These are phyloP conservation scores for Sequoia sempervirens DNA, from an alignment of 75 land plant genomes.

Conservation along the genomic window DNA sequence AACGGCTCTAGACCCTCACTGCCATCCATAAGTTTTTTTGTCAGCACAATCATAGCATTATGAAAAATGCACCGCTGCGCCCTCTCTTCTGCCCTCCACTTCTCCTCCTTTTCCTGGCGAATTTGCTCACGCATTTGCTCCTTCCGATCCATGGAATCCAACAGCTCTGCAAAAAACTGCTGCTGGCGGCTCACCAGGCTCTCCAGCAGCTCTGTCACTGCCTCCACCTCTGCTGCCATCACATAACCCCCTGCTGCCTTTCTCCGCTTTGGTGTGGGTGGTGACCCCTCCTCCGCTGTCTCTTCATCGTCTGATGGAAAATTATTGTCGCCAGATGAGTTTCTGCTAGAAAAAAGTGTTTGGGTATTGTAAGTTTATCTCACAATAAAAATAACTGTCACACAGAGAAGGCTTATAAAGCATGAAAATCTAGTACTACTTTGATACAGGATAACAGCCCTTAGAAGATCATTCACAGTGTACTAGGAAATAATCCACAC, in stretches of 20 bases:
- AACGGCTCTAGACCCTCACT: neutral
- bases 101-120: conserved; percentile 29
- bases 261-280: conserved; percentile 1
- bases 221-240: conserved; percentile 11
- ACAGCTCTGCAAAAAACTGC: conserved; percentile 17
- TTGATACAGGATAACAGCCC: neutral
- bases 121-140: conserved; percentile 30
- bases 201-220: conserved; percentile 19
- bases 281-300: conserved; percentile 10
- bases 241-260: conserved; percentile 4
- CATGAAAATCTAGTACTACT: neutral
- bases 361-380: neutral
- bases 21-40: conserved; percentile 18
- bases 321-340: conserved; percentile 9
- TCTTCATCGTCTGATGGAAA: conserved; percentile 1
- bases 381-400: neutral
- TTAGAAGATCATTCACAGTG: neutral
- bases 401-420: neutral
- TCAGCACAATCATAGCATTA: conserved; percentile 21
- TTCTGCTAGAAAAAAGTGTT: neutral
- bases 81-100: conserved; percentile 29
- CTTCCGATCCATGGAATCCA: conserved; percentile 21
- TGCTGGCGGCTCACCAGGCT: conserved; percentile 18
- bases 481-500: neutral
- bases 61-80: conserved; percentile 18